Conservation (phyloP, 2,329 filamentous ascomycete species). For the Xylaria sp. region DNA sequence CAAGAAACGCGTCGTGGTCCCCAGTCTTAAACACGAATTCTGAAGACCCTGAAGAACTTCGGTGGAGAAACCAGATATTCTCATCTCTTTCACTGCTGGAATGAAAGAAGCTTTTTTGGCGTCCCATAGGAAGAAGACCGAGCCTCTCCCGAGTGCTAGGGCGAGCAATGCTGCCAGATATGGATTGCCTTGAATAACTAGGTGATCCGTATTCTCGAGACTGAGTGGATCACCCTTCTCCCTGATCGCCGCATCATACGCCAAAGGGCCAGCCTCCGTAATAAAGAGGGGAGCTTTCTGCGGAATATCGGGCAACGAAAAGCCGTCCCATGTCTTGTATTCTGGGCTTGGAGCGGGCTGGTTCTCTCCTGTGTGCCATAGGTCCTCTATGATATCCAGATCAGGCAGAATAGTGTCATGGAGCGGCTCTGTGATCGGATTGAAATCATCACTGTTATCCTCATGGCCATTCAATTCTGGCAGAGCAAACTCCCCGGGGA, state of each 20-base stretch:
- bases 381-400: slow-evolving; percentile 51
- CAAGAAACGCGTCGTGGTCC: slow-evolving; percentile 60
- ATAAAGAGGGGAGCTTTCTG: slow-evolving; percentile 64
- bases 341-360: slow-evolving; percentile 49
- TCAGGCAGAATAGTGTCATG: slow-evolving; percentile 44
- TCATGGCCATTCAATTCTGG: slow-evolving; percentile 28
- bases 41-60: slow-evolving; percentile 61
- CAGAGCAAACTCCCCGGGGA: slow-evolving; percentile 50
- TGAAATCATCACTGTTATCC: slow-evolving; percentile 23
- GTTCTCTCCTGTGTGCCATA: slow-evolving; percentile 61
- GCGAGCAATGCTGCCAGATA: slow-evolving; percentile 71
- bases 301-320: slow-evolving; percentile 59
- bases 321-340: slow-evolving; percentile 77
- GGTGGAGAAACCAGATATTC: slow-evolving; percentile 67
- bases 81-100: slow-evolving; percentile 58
- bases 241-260: slow-evolving; percentile 72
- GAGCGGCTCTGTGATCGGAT: slow-evolving; percentile 36
- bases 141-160: slow-evolving; percentile 76
- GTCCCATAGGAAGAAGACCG: slow-evolving; percentile 75
- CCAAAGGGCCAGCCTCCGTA: slow-evolving; percentile 73
- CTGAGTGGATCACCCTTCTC: slow-evolving; percentile 55
- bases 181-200: slow-evolving; percentile 59
- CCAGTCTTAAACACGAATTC: slow-evolving; percentile 59
- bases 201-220: slow-evolving; percentile 53
- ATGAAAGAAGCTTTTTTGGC: slow-evolving; percentile 63